Conservation (phyloP, 1,284 basidiomycete genomes). For the Melampsora americana region DNA sequence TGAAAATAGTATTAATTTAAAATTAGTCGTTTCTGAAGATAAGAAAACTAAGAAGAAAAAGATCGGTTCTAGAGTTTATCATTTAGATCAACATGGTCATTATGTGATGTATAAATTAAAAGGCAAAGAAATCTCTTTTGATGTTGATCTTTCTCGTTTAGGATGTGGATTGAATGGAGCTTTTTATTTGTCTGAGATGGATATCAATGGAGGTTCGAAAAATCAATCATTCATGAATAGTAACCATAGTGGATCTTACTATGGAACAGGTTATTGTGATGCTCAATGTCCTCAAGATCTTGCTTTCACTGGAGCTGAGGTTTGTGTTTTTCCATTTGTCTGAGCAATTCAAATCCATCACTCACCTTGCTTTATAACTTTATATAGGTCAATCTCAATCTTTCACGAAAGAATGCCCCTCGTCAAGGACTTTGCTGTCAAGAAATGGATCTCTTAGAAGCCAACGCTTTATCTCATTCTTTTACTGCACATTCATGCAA, state of each 20-base stretch:
- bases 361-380: slow-evolving; percentile 51
- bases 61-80: neutral
- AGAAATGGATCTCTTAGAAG: slow-evolving; percentile 58
- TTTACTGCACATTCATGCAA: slow-evolving; percentile 13
- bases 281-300: slow-evolving; percentile 57
- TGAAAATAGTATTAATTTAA: neutral
- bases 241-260: slow-evolving; percentile 19
- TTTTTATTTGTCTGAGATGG: slow-evolving; percentile 55
- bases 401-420: slow-evolving; percentile 54
- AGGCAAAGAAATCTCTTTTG: slow-evolving; percentile 30
- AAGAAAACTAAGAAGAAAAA: slow-evolving; percentile 1
- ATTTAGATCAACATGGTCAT: neutral
- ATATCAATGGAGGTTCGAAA: slow-evolving; percentile 47
- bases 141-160: slow-evolving; percentile 25
- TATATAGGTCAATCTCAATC: slow-evolving; percentile 53
- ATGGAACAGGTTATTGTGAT: slow-evolving; percentile 53
- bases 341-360: neutral
- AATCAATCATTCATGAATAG: slow-evolving; percentile 7
- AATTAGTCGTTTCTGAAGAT: neutral
- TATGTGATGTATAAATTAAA: slow-evolving; percentile 22
- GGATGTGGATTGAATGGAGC: slow-evolving; percentile 53
- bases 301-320: slow-evolving; percentile 62
- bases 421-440: slow-evolving; percentile 57
- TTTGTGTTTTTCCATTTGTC: slow-evolving; percentile 48
- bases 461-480: slow-evolving; percentile 17